Evolutionary conservation across 768 basidiomycete species (phyloP), one percentile per base, ranked within the genome.

Genomic region (Amanita pseudoporphyria): DNA sequence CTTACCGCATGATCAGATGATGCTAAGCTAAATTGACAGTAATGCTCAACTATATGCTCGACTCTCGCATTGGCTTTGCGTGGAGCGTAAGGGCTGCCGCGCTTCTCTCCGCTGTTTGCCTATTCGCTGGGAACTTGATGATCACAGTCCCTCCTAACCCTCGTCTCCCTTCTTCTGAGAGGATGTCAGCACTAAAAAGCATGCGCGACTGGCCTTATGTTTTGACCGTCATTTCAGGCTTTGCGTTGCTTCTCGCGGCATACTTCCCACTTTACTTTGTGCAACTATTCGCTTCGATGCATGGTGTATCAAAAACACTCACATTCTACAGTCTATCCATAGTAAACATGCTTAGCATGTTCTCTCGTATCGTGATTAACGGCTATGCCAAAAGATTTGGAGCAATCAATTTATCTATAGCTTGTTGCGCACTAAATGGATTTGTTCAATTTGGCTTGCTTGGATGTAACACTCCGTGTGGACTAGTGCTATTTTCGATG

Each of bases 21-120:
- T 10, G 19, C 21, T 43, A 19, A 42, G 28, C 19, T 14, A 42
- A 35, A 42, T 1, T 22, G 12, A n/a, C 12, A 50, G 49, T 77
- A 51, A 69, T 78, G 67, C 60, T 81, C 38, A 79, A 81, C 58
- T 69, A 76, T 38, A 64, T 72, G 19, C 62, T 69, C 48, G 59
- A 64, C 41, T 60, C 61, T 6, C 54, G 40, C 2, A 62, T 68
- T 21, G 73, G 76, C 1, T 80, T 78, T 48, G 67, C 65, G 22
- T 67, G 63, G 37, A 71, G 71, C n/a, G 71, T 74, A n/a, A 67
- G 76, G 5, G 39, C 31, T 2, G 37, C 52, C 18, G 40, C 45
- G 16, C 39, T 52, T 19, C 31, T 52, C 22, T 42, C 45, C 6
- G 38, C 45, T 21, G 38, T 30, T 9, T 42, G 46, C 22, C 33